Evolutionary conservation across 495 filamentous ascomycete genomes (phyloP), one percentile per base, ranked within the genome.

Genomic region (Penicillium pulvis): DNA sequence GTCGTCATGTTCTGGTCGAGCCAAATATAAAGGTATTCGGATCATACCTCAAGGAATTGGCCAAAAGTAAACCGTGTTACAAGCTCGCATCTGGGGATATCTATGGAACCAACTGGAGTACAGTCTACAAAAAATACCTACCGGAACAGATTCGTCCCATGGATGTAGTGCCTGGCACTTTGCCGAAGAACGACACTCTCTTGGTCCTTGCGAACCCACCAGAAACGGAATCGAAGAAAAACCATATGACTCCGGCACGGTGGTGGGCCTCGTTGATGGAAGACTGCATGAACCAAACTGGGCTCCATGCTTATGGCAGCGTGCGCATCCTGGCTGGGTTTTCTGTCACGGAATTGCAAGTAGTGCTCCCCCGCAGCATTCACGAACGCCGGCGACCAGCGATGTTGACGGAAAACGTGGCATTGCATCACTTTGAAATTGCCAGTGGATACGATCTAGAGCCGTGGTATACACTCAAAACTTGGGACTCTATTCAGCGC

Each of bases 1-100:
- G 88, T 47, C 85, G 81, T 0, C 93, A 98, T 78, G 72, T 97
- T 31, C 75, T 98, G 50, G 69, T 97, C 57, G 91, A 96, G 59
- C 86, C 86, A 1, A 78, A 85, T 46, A 57, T 73, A 1, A 55
- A 71, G 0, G 28, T 71, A 8, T 90, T 88, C 69, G 56, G 75
- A 9, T 76, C 81, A 0, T 79, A 85, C 56, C 83, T 95, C 20
- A 61, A 83, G 23, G 80, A 84, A 0, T 76, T 96, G 6, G 75
- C 87, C n/a, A 70, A 85, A 1, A 72, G 80, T 77, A 33, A 80
- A 71, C 57, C 85, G 6, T 78, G 69, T 54, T 90, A 85, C 53
- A 69, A 71, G 43, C 62, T 90, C 6, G 17, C 84, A 7, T 58
- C 65, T 0, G 73, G 71, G 47, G 75, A 81, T 31, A 74, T 81